These are phyloP conservation scores for Tremella fuciformis DNA, from an alignment of 768 basidiomycete genomes.

Conservation along the genomic window DNA sequence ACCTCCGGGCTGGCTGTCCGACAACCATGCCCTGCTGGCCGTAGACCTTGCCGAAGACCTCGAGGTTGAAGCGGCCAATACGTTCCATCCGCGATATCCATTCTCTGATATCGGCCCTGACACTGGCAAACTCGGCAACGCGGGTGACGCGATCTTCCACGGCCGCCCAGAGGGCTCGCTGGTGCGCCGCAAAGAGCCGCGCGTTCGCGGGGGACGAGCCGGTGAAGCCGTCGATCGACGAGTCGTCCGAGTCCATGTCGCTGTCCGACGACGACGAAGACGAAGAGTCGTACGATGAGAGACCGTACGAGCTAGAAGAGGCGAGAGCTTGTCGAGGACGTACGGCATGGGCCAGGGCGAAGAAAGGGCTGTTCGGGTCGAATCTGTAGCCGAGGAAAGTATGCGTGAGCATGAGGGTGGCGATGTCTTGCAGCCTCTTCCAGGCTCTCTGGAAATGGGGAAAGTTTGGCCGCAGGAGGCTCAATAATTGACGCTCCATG, in stretches of 20 bases:
- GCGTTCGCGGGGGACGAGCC: neutral
- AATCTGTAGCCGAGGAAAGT: slow-evolving; percentile 14
- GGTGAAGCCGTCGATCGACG: neutral
- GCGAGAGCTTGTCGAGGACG: neutral
- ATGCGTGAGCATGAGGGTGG: slow-evolving; percentile 13
- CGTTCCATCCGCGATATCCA: slow-evolving; percentile 28
- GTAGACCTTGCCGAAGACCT: slow-evolving; percentile 31
- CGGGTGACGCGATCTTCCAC: slow-evolving; percentile 16
- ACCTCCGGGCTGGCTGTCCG: slow-evolving; percentile 8
- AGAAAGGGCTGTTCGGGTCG: slow-evolving; percentile 20
- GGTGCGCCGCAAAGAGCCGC: neutral
- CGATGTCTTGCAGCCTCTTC: neutral
- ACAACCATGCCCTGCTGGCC: slow-evolving; percentile 34
- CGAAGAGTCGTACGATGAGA: no score
- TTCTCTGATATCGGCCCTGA: slow-evolving; percentile 21
- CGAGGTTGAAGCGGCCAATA: slow-evolving; percentile 38
- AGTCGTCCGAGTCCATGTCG: no score
- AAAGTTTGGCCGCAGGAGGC: neutral
- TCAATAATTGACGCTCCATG: neutral
- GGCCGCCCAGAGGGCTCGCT: neutral
- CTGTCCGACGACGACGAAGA: no score
- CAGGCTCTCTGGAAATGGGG: neutral
- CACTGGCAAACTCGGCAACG: slow-evolving; percentile 11
- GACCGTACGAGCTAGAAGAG: neutral
- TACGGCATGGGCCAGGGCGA: slow-evolving; percentile 3